Base-by-base conservation (phyloP, 139 green algal genomes). In the Chlorella sp. region DNA sequence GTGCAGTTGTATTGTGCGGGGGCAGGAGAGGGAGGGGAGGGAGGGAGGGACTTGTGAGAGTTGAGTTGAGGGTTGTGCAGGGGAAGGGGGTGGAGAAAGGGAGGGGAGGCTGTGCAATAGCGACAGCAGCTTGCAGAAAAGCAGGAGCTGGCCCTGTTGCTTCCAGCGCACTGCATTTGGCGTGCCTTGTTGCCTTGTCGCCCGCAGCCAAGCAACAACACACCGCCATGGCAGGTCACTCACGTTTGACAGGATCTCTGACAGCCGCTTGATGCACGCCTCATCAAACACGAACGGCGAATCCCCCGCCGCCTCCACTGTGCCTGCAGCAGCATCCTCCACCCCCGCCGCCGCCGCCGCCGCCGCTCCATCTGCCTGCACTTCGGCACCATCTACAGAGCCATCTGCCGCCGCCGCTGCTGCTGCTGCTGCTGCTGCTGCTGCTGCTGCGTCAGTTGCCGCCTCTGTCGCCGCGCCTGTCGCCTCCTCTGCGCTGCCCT, bases 1-100 rank as follows among this genome's bases (percentile, higher is more conserved):
- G 96, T 99, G 69, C 97, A 97, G 85, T 94, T 89, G 90, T 95
- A 99, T 81, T 95, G 48, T 9, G 9, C 7, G 48, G 48, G 48
- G 48, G 48, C 5, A 9, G 48, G 48, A 9, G 48, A 5, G 9
- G 48, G 48, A 57, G 48, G 48, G 48, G n/a, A n/a, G n/a, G n/a
- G n/a, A n/a, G n/a, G n/a, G n/a, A n/a, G 48, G 48, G 9, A 57
- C 48, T 9, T 57, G 9, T 5, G 48, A 9, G 9, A 57, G 48
- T 16, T 9, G 48, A 9, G 7, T 57, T 57, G 5, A 57, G 48
- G 7, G 5, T 9, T 16, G 7, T 57, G 48, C 48, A 57, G 48
- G 11, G 68, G 32, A 11, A 42, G 15, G 32, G 32, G 37, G 73
- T 24, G n/a, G 68, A 30, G 9, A 34, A 18, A 26, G 28, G 64